A percentile compares a stretch with the other conserved stretches of the same genome.
phyloP scores from a whole-genome alignment of 768 basidiomycete genomes.

The Baorangia bicolor region DNA sequence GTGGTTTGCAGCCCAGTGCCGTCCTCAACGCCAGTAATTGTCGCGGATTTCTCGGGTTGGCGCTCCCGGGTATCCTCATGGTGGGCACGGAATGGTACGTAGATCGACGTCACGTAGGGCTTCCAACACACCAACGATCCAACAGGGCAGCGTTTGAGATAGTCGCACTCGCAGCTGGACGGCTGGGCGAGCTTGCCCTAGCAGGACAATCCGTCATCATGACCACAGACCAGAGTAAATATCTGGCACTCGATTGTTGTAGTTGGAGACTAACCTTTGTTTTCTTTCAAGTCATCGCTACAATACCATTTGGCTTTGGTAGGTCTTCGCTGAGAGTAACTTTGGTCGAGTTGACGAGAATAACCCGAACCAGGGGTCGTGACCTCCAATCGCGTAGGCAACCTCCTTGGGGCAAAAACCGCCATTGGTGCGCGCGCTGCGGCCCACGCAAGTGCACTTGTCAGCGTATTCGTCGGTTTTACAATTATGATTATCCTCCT shows the following conservation, averaged over 20 bases:
- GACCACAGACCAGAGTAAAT: slow-evolving; percentile 72
- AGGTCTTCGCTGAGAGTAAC: neutral
- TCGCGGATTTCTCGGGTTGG: slow-evolving; percentile 57
- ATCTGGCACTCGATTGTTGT: neutral
- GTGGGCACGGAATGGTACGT: slow-evolving; percentile 76
- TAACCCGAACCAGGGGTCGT: slow-evolving; percentile 49
- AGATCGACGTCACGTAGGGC: neutral
- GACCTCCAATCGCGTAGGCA: slow-evolving; percentile 70
- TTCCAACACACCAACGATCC: neutral
- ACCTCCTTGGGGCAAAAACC: slow-evolving; percentile 61
- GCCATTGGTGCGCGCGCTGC: slow-evolving; percentile 52
- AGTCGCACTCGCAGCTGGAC: slow-evolving; percentile 74
- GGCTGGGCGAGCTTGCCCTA: slow-evolving; percentile 62
- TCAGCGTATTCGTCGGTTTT: slow-evolving; percentile 59
- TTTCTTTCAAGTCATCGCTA: slow-evolving; percentile 54
- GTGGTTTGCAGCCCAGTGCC: slow-evolving; percentile 46
- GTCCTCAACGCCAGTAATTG: slow-evolving; percentile 53
- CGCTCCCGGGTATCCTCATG: slow-evolving; percentile 77
- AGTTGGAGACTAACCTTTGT: neutral
- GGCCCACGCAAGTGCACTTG: slow-evolving; percentile 60
- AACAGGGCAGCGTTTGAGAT: slow-evolving; percentile 79
- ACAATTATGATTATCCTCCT: slow-evolving; percentile 62
- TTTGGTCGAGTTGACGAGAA: neutral
- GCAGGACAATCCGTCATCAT: slow-evolving; percentile 79
- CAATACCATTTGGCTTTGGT: slow-evolving; percentile 74